These are phyloP conservation scores for Rutidosis leptorrhynchoides DNA, from an alignment of 129 eudicot genomes.

Conservation along the genomic window DNA sequence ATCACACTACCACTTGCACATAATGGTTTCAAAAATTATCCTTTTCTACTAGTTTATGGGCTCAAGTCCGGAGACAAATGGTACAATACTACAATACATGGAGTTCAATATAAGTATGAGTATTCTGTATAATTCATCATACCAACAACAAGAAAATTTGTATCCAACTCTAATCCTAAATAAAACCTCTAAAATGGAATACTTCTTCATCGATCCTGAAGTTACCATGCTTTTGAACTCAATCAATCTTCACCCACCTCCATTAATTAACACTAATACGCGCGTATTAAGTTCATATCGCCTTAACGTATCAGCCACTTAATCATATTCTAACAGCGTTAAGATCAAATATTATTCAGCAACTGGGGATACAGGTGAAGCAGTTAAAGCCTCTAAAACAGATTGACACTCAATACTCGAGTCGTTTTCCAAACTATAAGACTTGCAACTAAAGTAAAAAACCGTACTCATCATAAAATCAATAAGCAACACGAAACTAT, in stretches of 20 bases:
- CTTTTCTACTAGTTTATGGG: slow-evolving; percentile 20
- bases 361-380: slow-evolving; percentile 33
- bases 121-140: slow-evolving; percentile 15
- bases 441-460: slow-evolving; percentile 92
- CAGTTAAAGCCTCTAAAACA: slow-evolving; percentile 65
- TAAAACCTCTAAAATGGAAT: slow-evolving; percentile 11
- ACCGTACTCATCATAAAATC: slow-evolving; percentile 93
- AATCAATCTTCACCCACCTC: slow-evolving; percentile 19
- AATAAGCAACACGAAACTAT: slow-evolving; percentile 80
- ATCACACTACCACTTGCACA: neutral
- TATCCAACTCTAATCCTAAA: slow-evolving; percentile 26
- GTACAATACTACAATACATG: slow-evolving; percentile 18
- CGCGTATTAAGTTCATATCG: slow-evolving; percentile 7
- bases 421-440: slow-evolving; percentile 69
- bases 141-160: slow-evolving; percentile 25
- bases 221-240: slow-evolving; percentile 12
- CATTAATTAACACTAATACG: neutral
- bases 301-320: neutral
- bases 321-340: neutral
- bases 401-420: slow-evolving; percentile 57
- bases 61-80: slow-evolving; percentile 17
- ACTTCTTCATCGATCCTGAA: slow-evolving; percentile 12
- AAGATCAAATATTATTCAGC: slow-evolving; percentile 25
- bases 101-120: slow-evolving; percentile 18
- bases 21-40: neutral